These are phyloP conservation scores for Aspergillus homomorphus DNA, from an alignment of 495 filamentous ascomycete species.

Conservation along the genomic window DNA sequence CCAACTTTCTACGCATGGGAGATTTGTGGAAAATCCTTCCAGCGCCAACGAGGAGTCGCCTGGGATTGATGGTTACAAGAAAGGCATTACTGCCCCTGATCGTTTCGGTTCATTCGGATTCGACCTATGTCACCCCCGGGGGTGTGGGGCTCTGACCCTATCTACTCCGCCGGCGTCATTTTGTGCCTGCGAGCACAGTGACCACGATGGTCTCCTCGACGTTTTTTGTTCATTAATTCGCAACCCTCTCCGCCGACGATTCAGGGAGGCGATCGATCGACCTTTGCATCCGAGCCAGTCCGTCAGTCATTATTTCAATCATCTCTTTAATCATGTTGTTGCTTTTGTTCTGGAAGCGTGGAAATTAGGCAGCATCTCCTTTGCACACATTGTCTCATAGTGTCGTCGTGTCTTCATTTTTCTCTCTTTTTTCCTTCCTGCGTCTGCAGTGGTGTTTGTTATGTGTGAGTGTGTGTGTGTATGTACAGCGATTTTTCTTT, in stretches of 20 bases:
- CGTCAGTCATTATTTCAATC: conserved; percentile 15
- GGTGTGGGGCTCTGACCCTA: conserved; percentile 17
- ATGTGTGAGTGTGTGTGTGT: conserved; percentile 13
- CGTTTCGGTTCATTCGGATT: conserved; percentile 17
- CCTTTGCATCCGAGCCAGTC: conserved; percentile 13
- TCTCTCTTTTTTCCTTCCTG: conserved; percentile 12
- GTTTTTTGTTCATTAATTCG: conserved; percentile 2
- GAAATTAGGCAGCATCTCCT: conserved; percentile 19
- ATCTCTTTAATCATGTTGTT: neutral
- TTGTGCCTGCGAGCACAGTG: neutral
- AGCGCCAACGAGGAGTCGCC: conserved; percentile 9
- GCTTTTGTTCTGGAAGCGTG: conserved; percentile 23
- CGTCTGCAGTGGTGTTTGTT: conserved; percentile 10
- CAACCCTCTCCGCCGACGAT: neutral
- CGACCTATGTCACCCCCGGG: conserved; percentile 20
- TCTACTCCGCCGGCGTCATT: conserved; percentile 13
- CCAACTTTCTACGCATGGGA: conserved; percentile 7
- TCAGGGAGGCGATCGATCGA: conserved; percentile 4
- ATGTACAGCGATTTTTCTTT: conserved; percentile 11
- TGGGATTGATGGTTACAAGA: conserved; percentile 14
- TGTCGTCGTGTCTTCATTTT: conserved; percentile 20
- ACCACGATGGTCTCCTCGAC: conserved; percentile 14
- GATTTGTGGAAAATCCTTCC: conserved; percentile 15
- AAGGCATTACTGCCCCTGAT: conserved; percentile 2
- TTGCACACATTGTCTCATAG: conserved; percentile 17